phyloP scores from a whole-genome alignment of 169 alveolate species.

The Haemoproteus tartakovskyi region DNA sequence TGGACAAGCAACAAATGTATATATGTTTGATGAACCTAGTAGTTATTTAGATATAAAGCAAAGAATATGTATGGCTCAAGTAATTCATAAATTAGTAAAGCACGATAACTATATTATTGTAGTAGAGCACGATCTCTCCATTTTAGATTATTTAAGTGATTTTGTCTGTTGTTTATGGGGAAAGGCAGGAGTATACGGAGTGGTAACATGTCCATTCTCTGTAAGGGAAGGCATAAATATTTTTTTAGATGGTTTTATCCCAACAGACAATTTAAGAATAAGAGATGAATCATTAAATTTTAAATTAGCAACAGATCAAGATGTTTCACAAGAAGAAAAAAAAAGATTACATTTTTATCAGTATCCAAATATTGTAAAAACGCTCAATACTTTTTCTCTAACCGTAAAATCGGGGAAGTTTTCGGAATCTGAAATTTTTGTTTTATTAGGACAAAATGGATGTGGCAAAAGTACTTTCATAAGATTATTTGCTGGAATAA shows the following conservation, averaged over 20 bases:
- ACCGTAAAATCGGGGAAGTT: conserved; percentile 91
- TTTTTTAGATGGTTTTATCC: conserved; percentile 97
- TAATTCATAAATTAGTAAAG: conserved; percentile 85
- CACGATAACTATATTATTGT: conserved; percentile 94
- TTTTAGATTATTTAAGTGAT: conserved; percentile 98
- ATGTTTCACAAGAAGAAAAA: conserved; percentile 71
- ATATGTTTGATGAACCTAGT: conserved; percentile 99
- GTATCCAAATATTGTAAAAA: conserved; percentile 84
- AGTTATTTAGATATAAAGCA: conserved; percentile 97
- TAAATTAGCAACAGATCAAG: conserved; percentile 79
- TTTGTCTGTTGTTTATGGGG: conserved; percentile 99
- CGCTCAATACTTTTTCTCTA: conserved; percentile 84
- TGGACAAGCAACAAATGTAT: conserved; percentile 90
- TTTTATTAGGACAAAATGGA: conserved; percentile 98
- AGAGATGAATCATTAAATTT: conserved; percentile 96
- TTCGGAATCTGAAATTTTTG: conserved; percentile 94
- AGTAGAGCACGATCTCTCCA: conserved; percentile 99
- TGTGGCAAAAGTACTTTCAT: conserved; percentile 99
- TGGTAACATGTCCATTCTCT: conserved; percentile 98
- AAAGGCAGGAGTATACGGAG: conserved; percentile 99
- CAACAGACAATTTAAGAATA: conserved; percentile 98
- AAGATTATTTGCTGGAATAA: conserved; percentile 93
- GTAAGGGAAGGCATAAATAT: conserved; percentile 98
- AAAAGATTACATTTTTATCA: conserved; percentile 78
- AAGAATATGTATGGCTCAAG: conserved; percentile 94